Percentiles rank a stretch among this genome's conserved stretches.
phyloP scores from a whole-genome alignment of 257 asterid genomes.

The Fraxinus anomala region DNA sequence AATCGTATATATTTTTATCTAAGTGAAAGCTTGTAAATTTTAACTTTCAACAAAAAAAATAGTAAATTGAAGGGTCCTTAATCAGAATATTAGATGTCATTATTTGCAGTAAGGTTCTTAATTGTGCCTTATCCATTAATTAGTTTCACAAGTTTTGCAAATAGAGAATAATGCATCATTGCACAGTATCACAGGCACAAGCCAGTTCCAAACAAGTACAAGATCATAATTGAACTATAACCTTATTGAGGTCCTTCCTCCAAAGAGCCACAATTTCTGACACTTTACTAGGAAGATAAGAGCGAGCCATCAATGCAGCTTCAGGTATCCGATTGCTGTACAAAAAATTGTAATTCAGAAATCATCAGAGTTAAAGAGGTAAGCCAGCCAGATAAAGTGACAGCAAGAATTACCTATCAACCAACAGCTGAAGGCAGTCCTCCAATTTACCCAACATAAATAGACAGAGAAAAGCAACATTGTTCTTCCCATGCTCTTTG shows the following conservation, averaged over 20 bases:
- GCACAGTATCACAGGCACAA: neutral
- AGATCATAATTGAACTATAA: constrained; percentile 24
- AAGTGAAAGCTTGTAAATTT: neutral
- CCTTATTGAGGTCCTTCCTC: constrained; percentile 97
- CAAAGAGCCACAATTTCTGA: constrained; percentile 90
- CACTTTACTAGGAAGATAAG: constrained; percentile 98
- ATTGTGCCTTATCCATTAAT: neutral
- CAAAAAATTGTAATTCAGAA: constrained; percentile 26
- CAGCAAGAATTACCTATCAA: constrained; percentile 66
- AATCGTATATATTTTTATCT: no score
- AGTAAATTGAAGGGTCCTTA: neutral
- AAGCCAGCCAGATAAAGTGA: constrained; percentile 24
- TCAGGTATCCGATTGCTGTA: constrained; percentile 99
- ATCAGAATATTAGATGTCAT: neutral
- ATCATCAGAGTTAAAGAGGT: constrained; percentile 21
- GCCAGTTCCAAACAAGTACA: neutral
- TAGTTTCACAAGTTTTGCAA: constrained; percentile 16
- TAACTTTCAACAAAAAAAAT: neutral
- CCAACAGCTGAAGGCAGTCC: constrained; percentile 90
- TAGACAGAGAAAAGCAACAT: constrained; percentile 90
- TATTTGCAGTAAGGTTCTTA: neutral
- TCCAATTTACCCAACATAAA: constrained; percentile 94
- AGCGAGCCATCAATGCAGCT: constrained; percentile 99
- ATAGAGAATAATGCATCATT: constrained; percentile 18
- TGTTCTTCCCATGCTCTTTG: constrained; percentile 88